phyloP scores from a whole-genome alignment of 2,329 filamentous ascomycete species.

The Chaetomiaceae sp. region DNA sequence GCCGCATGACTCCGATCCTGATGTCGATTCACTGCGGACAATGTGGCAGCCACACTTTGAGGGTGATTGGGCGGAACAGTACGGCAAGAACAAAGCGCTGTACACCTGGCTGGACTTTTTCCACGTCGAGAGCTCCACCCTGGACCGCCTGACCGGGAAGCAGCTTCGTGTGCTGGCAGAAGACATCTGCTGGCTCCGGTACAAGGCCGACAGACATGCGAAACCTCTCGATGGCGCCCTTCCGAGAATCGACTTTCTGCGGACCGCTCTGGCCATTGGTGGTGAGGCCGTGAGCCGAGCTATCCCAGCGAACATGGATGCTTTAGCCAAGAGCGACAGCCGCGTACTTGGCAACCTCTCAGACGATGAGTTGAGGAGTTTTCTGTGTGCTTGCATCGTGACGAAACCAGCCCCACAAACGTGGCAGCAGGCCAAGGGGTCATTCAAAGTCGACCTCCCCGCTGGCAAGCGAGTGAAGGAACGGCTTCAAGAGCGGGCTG shows the following conservation, averaged over 20 bases:
- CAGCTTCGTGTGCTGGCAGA: conserved; percentile 5
- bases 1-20: background rate
- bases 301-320: background rate
- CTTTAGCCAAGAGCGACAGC: background rate
- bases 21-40: background rate
- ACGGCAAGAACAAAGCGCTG: conserved; percentile 4
- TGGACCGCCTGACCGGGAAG: background rate
- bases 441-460: background rate
- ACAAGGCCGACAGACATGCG: conserved; percentile 1
- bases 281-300: background rate
- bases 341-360: background rate
- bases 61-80: background rate
- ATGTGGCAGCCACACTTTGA: background rate
- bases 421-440: background rate
- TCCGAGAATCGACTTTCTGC: background rate
- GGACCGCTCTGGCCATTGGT: background rate
- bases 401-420: background rate
- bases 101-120: conserved; percentile 18
- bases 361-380: background rate
- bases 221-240: background rate
- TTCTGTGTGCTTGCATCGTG: background rate
- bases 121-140: background rate
- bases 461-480: background rate
- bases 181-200: conserved; percentile 9
- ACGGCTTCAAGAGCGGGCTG: background rate